These are phyloP conservation scores for Schizosaccharomyces versatilis DNA, from an alignment of 1,139 yeast species.

Conservation along the genomic window DNA sequence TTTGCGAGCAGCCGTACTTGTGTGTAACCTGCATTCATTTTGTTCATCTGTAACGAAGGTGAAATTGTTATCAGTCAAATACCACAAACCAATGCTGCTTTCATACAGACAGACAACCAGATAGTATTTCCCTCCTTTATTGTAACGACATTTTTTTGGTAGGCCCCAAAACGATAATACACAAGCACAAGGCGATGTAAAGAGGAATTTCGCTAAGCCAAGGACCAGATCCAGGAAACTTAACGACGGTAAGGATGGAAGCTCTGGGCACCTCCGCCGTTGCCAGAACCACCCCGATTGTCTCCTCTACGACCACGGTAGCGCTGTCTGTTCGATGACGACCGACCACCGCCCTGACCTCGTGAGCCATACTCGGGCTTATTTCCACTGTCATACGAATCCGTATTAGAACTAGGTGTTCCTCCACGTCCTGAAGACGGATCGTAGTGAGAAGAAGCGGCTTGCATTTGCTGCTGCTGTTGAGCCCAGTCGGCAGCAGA, in stretches of 20 bases:
- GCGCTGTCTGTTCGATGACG: neutral
- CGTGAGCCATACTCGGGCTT: neutral
- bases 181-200: no score
- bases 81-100: no score
- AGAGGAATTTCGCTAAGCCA: no score
- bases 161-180: no score
- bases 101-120: no score
- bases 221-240: neutral
- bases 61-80: no score
- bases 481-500: neutral
- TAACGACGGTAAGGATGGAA: conserved; percentile 2
- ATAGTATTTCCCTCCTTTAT: no score
- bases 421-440: neutral
- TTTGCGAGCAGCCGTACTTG: no score
- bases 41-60: no score
- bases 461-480: neutral
- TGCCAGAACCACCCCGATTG: neutral
- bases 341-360: neutral
- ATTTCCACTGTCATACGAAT: neutral
- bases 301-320: neutral
- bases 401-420: neutral
- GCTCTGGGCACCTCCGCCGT: neutral
- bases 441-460: neutral
- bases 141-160: no score
- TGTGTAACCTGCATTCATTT: no score